These are phyloP conservation scores for Globisporangium recalcitrans DNA, from an alignment of 352 stramenopile species.

Conservation along the genomic window DNA sequence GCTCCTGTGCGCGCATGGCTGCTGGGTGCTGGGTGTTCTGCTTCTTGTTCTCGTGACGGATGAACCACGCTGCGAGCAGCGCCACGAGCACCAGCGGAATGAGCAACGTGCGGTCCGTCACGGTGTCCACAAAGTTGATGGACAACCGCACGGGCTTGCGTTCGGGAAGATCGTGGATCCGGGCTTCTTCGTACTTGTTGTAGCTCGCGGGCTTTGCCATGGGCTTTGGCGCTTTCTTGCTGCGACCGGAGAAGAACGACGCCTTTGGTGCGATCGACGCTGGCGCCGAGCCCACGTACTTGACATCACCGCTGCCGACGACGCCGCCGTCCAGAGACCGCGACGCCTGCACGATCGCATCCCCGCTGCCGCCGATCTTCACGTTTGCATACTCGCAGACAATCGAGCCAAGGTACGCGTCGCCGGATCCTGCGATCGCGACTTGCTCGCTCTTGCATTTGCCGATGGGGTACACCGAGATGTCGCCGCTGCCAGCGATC, in stretches of 20 bases:
- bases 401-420: conserved; percentile 9
- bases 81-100: conserved; percentile 8
- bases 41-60: conserved; percentile 9
- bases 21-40: background rate
- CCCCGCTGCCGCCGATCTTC: conserved; percentile 1
- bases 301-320: conserved; percentile 18
- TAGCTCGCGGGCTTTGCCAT: conserved; percentile 19
- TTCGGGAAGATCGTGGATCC: background rate
- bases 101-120: background rate
- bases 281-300: conserved; percentile 19
- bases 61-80: conserved; percentile 10
- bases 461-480: conserved; percentile 4
- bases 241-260: conserved; percentile 13
- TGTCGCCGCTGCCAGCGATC: conserved; percentile 9
- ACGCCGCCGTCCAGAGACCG: conserved; percentile 4
- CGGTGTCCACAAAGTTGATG: conserved; percentile 1
- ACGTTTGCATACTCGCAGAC: background rate
- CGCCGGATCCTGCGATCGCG: conserved; percentile 5
- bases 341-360: conserved; percentile 12
- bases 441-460: background rate
- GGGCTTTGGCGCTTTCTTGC: conserved; percentile 18
- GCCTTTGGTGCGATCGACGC: conserved; percentile 19
- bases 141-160: conserved; percentile 1
- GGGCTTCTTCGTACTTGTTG: conserved; percentile 10
- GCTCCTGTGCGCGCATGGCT: background rate